phyloP scores from a whole-genome alignment of 129 eudicot species.

The Tanacetum coccineum region DNA sequence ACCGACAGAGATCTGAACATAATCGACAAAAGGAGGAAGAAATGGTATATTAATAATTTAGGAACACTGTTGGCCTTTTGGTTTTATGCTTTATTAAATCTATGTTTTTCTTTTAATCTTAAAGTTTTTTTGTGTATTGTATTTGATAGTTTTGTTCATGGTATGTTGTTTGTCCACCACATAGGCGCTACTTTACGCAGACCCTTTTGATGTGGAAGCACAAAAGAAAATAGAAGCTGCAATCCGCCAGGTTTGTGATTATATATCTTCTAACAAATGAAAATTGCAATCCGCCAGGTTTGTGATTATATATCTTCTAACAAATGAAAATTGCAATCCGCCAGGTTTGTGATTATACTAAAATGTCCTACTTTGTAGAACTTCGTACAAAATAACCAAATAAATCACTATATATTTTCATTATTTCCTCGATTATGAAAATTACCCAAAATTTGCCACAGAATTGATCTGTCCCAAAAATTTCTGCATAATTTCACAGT shows the following conservation, averaged over 20 bases:
- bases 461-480: too few species aligned
- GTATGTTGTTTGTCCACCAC: slow-evolving; percentile 4
- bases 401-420: too few species aligned
- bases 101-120: not conserved
- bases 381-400: too few species aligned
- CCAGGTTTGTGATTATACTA: too few species aligned
- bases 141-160: slow-evolving; percentile 14
- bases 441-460: too few species aligned
- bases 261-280: too few species aligned
- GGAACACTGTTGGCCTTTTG: not conserved
- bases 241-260: slow-evolving; percentile 31
- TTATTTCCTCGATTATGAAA: too few species aligned
- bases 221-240: slow-evolving; percentile 96
- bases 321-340: not conserved
- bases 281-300: slow-evolving; percentile 45
- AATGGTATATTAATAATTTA: slow-evolving; percentile 38
- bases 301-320: slow-evolving; percentile 12
- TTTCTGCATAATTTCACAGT: too few species aligned
- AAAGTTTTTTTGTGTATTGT: slow-evolving; percentile 3
- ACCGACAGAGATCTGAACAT: slow-evolving; percentile 61
- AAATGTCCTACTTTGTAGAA: too few species aligned
- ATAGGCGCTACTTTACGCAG: slow-evolving; percentile 82
- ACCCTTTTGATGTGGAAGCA: slow-evolving; percentile 98
- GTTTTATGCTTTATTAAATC: not conserved
- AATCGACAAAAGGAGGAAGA: slow-evolving; percentile 72